These are phyloP conservation scores for Plantago ovata DNA, from an alignment of 257 asterid genomes.

Conservation along the genomic window DNA sequence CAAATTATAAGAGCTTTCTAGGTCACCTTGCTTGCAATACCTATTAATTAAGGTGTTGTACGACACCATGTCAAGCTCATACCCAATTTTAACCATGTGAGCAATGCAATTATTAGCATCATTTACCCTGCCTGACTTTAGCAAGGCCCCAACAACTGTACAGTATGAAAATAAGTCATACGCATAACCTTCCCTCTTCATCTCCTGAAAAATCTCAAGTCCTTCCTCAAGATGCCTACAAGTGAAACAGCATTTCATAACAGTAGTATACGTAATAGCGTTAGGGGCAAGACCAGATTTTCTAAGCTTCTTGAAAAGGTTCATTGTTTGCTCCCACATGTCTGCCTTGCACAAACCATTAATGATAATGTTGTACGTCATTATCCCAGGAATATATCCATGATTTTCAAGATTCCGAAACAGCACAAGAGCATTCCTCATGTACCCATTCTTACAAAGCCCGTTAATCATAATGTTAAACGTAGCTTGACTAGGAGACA, in stretches of 20 bases:
- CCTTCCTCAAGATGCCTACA: conserved; percentile 49
- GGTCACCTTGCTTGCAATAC: conserved; percentile 58
- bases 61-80: conserved; percentile 67
- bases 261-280: conserved; percentile 80
- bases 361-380: conserved; percentile 79
- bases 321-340: conserved; percentile 44
- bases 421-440: conserved; percentile 52
- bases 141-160: conserved; percentile 63
- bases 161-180: conserved; percentile 74
- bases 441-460: conserved; percentile 61
- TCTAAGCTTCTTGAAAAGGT: conserved; percentile 58
- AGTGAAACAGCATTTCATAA: conserved; percentile 67
- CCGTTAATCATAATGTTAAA: conserved; percentile 72
- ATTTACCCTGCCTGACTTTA: conserved; percentile 44
- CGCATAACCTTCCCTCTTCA: conserved; percentile 77
- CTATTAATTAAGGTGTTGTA: conserved; percentile 70
- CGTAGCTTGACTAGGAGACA: conserved; percentile 52
- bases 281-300: conserved; percentile 54
- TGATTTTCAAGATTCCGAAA: conserved; percentile 48
- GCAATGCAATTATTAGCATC: conserved; percentile 50
- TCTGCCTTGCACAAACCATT: conserved; percentile 51
- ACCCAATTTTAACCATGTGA: conserved; percentile 66
- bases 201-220: conserved; percentile 55
- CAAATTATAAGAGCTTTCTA: conserved; percentile 52
- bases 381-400: conserved; percentile 56